Base-by-base conservation (phyloP, 2,329 filamentous ascomycete species). In the Emmonsia crescens region DNA sequence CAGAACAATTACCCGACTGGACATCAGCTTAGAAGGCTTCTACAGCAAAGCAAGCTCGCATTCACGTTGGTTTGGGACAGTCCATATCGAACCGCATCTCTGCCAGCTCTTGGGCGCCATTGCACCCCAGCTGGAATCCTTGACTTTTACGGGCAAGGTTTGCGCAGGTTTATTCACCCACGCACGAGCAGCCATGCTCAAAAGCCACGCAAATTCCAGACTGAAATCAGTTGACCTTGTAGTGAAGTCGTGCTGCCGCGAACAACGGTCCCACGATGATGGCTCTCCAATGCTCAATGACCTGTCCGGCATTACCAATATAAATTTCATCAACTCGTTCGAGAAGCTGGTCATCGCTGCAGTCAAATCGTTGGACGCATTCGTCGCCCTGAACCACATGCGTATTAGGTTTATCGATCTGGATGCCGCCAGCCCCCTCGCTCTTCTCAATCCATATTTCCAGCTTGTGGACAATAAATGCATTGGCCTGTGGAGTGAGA, bases 321-420 rank as follows among this genome's bases (percentile, higher is more conserved):
- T 87, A 76, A 79, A 83, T 36, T 91, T 91, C 65, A 89, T 91
- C 66, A 77, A 81, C 29, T 83, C 85, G 0, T 91, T 91, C 67
- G 88, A 90, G 73, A 79, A 81, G 62, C 76, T 91, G 12, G 85
- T 91, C 2, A 66, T 89, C 2, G 80, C 83, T 1, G 85, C 82
- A 0, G 83, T 89, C 38, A 79, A 80, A 56, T 81, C 85, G 2
- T 73, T 91, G 54, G 79, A 80, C 16, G 79, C 77, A 36, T 80
- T 89, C 56, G 79, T 80, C 59, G 75, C 78, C n/a, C 73, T 91
- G 38, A 76, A 84, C 52, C 84, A 85, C 71, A 72, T 91, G 65
- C 80, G 87, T 62, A 89, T 91, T 68, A 84, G 88, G 60, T 91
- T 89, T 68, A 85, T 91, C 60, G 88, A 91, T 72, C 78, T 91